Conservation (phyloP, 768 basidiomycete genomes). For the Strobilomyces dryophilus region DNA sequence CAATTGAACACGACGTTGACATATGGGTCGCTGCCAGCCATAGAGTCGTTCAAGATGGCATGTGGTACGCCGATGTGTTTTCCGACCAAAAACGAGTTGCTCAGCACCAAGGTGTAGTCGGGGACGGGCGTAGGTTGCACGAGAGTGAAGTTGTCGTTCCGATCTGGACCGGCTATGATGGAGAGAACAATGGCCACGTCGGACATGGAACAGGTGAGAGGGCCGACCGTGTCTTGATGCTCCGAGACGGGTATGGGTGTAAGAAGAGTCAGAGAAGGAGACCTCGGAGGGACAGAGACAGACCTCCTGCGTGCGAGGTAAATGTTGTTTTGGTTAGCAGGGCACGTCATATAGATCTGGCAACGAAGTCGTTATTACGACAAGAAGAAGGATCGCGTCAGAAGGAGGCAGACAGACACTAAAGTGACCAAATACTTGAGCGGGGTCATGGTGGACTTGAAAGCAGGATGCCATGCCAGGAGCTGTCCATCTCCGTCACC, state of each 20-base stretch:
- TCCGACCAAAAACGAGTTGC: conserved; percentile 41
- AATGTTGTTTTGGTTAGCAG: conserved; percentile 51
- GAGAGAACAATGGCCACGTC: conserved; percentile 55
- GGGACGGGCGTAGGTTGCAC: conserved; percentile 50
- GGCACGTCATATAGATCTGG: conserved; percentile 48
- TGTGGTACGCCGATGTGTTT: conserved; percentile 45
- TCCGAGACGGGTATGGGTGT: conserved; percentile 52
- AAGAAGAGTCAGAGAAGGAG: neutral
- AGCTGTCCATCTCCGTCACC: too few species aligned
- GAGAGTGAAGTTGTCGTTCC: conserved; percentile 51
- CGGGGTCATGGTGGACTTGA: neutral
- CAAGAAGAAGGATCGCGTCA: conserved; percentile 4
- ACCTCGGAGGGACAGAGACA: neutral
- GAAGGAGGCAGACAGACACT: conserved; percentile 3
- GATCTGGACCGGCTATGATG: conserved; percentile 51
- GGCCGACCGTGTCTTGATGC: conserved; percentile 60
- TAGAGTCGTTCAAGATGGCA: conserved; percentile 17
- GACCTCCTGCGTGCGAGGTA: conserved; percentile 57
- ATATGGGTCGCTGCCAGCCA: conserved; percentile 27
- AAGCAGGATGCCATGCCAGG: too few species aligned
- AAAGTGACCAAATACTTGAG: conserved; percentile 7
- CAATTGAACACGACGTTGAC: conserved; percentile 34
- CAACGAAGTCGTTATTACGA: conserved; percentile 15
- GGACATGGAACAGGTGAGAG: conserved; percentile 48
- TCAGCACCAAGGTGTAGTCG: conserved; percentile 51